Conservation (phyloP, 2,329 filamentous ascomycete genomes). For the Coniosporium uncinatum region DNA sequence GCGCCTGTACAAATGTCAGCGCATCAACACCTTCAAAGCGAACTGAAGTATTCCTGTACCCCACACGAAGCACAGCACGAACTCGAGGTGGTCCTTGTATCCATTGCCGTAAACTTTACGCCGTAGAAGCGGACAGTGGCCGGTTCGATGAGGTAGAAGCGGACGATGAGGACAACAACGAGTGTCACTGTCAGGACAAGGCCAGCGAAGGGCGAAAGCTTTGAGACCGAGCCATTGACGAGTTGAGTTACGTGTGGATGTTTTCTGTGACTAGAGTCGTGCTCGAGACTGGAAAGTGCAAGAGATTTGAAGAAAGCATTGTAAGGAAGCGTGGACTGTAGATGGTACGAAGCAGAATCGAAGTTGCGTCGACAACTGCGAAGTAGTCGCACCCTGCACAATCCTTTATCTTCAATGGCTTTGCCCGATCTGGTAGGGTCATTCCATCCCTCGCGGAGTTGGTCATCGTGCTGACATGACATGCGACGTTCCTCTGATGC, state of each 20-base stretch:
- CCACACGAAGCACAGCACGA: slow-evolving; percentile 30
- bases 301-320: too few relatives aligned
- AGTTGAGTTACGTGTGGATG: slow-evolving; percentile 4
- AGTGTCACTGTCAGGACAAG: slow-evolving; percentile 15
- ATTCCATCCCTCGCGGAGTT: too few relatives aligned
- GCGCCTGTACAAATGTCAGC: slow-evolving; percentile 21
- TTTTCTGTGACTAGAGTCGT: too few relatives aligned
- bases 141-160: slow-evolving; percentile 33
- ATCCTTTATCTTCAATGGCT: too few relatives aligned
- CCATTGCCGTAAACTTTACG: slow-evolving; percentile 22
- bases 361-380: too few relatives aligned
- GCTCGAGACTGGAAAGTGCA: too few relatives aligned
- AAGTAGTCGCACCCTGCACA: too few relatives aligned
- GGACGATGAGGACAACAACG: slow-evolving; percentile 11
- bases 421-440: too few relatives aligned
- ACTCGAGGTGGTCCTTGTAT: slow-evolving; percentile 25
- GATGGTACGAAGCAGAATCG: too few relatives aligned
- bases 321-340: too few relatives aligned
- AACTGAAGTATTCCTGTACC: slow-evolving; percentile 19
- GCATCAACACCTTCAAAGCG: not conserved
- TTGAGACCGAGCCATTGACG: slow-evolving; percentile 8
- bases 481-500: too few relatives aligned
- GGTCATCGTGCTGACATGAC: too few relatives aligned
- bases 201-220: slow-evolving; percentile 13
- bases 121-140: slow-evolving; percentile 26